Evolutionary conservation across 306 rosid genomes (phyloP).

Genomic region (Vigna nakashimae): DNA sequence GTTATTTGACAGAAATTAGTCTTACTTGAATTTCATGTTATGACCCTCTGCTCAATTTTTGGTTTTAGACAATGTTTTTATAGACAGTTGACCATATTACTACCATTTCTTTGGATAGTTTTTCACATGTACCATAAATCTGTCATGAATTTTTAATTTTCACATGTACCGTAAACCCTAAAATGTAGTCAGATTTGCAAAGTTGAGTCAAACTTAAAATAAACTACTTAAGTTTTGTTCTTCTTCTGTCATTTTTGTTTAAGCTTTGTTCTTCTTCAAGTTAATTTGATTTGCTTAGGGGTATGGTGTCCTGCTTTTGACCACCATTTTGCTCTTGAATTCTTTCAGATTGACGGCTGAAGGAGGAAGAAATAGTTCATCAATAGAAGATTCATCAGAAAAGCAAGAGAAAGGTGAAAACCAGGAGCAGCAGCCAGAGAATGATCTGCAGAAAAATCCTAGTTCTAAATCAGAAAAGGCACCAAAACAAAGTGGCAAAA

Average conservation of each 20-base stretch:
- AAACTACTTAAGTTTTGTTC: not conserved
- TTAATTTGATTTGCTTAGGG: conserved; percentile 4
- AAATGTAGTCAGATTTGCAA: too few relatives aligned
- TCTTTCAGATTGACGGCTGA: conserved; percentile 54
- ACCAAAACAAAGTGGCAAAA: conserved; percentile 30
- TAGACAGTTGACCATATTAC: not conserved
- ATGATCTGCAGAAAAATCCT: not conserved
- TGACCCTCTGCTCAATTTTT: not conserved
- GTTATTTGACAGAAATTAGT: conserved; percentile 10
- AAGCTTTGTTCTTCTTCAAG: not conserved
- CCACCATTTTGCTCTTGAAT: not conserved
- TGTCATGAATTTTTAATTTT: not conserved
- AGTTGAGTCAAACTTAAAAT: too few relatives aligned
- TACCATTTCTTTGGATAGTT: not conserved
- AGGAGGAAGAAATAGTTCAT: conserved; percentile 48
- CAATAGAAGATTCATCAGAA: conserved; percentile 29
- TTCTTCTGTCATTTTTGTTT: not conserved
- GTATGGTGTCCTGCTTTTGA: conserved; percentile 13
- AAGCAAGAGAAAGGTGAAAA: conserved; percentile 47
- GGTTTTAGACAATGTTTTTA: not conserved
- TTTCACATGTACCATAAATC: not conserved
- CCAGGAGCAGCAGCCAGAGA: conserved; percentile 15
- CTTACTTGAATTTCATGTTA: not conserved
- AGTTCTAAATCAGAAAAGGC: conserved; percentile 3
- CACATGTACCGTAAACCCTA: too few relatives aligned